Evolutionary conservation across 805 yeast genomes (phyloP).

Genomic region (Yueomyces sinensis): DNA sequence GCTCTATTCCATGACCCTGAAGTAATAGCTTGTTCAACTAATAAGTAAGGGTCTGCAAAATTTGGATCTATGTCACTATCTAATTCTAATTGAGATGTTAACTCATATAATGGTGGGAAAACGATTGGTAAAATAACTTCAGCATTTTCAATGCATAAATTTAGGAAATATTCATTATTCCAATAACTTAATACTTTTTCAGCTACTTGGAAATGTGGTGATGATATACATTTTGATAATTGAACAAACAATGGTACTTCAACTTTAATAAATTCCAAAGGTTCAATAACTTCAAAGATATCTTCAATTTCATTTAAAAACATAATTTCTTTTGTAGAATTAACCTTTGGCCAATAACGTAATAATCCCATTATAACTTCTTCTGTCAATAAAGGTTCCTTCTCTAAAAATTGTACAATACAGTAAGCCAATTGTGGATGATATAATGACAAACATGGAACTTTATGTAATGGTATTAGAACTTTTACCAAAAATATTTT

Average conservation of each 20-base stretch:
- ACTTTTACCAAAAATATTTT: constrained; percentile 79
- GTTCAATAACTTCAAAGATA: constrained; percentile 91
- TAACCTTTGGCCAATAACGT: constrained; percentile 93
- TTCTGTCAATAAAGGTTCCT: constrained; percentile 83
- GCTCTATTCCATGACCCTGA: constrained; percentile 85
- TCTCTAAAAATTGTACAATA: constrained; percentile 90
- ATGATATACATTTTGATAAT: constrained; percentile 81
- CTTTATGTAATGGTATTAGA: constrained; percentile 84
- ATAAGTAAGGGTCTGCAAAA: constrained; percentile 23
- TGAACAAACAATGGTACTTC: constrained; percentile 91
- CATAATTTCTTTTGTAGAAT: constrained; percentile 91
- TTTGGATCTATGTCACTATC: constrained; percentile 19
- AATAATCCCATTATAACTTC: constrained; percentile 92
- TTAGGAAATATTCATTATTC: constrained; percentile 88
- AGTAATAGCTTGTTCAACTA: constrained; percentile 27
- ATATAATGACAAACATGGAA: constrained; percentile 73
- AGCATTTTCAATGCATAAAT: constrained; percentile 81
- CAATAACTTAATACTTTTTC: constrained; percentile 90
- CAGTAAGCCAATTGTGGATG: constrained; percentile 97
- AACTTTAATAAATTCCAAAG: constrained; percentile 78
- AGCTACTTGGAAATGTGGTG: constrained; percentile 94
- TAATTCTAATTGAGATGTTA: constrained; percentile 36
- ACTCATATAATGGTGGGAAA: constrained; percentile 79
- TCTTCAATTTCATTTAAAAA: constrained; percentile 93
- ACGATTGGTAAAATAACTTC: constrained; percentile 87